These are phyloP conservation scores for Chaetomium tenue DNA, from an alignment of 495 filamentous ascomycete genomes.

Conservation along the genomic window DNA sequence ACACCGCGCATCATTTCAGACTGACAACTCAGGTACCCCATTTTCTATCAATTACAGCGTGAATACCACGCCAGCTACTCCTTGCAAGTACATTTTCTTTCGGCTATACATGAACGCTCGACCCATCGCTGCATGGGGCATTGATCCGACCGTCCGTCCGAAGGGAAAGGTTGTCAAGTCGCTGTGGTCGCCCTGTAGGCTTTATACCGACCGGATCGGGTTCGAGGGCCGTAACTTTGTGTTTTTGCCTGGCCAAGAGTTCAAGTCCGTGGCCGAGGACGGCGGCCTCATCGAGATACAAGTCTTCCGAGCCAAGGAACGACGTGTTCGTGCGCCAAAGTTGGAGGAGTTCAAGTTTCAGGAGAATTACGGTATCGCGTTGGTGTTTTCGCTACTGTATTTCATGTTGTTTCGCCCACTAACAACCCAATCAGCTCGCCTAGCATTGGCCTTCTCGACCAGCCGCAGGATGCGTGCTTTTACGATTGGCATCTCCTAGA, in stretches of 20 bases:
- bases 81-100: constrained; percentile 47
- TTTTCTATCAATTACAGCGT: constrained; percentile 49
- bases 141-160: constrained; percentile 32
- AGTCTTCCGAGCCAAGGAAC: constrained; percentile 47
- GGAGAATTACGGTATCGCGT: constrained; percentile 50
- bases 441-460: constrained; percentile 47
- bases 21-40: constrained; percentile 38
- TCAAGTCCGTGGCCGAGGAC: constrained; percentile 43
- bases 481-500: constrained; percentile 50
- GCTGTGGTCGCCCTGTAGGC: constrained; percentile 43
- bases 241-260: constrained; percentile 40
- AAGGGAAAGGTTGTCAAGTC: constrained; percentile 43
- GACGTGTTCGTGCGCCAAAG: constrained; percentile 35
- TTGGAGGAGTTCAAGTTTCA: constrained; percentile 40
- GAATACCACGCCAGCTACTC: constrained; percentile 28
- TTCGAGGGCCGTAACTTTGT: constrained; percentile 46
- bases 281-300: constrained; percentile 54
- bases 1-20: too few species aligned
- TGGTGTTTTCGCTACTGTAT: constrained; percentile 20
- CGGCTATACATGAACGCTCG: constrained; percentile 53
- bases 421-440: constrained; percentile 35
- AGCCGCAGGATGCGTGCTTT: constrained; percentile 48
- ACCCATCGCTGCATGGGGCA: constrained; percentile 48
- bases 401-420: not conserved
- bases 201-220: constrained; percentile 30